A percentile compares a stretch with the other conserved stretches of the same genome.
phyloP scores from a whole-genome alignment of 768 basidiomycete species.

The Collybia sordida region DNA sequence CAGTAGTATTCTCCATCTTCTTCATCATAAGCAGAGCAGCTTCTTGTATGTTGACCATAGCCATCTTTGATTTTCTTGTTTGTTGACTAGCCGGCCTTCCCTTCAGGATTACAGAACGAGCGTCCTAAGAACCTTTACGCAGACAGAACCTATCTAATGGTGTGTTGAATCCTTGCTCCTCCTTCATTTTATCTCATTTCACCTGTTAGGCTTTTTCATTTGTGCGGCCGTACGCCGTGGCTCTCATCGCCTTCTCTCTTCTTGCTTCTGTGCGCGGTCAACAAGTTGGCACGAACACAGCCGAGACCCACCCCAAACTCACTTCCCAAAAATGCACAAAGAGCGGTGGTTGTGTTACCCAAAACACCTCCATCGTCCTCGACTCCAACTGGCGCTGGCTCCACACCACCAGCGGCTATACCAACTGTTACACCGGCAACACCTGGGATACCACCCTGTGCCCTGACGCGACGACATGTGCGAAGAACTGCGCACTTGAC shows the following conservation, averaged over 20 bases:
- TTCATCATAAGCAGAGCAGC: no score
- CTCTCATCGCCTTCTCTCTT: constrained; percentile 38
- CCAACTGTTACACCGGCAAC: constrained; percentile 58
- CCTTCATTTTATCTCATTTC: no score
- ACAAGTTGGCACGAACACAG: constrained; percentile 49
- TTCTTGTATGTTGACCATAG: no score
- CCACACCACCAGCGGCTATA: constrained; percentile 34
- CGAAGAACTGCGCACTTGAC: constrained; percentile 40
- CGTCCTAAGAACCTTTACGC: no score
- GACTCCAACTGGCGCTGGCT: constrained; percentile 62
- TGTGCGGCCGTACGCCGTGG: constrained; percentile 10
- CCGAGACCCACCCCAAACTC: constrained; percentile 27
- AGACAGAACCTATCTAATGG: no score
- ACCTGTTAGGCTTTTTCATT: no score
- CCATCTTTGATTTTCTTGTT: no score
- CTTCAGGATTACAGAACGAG: no score
- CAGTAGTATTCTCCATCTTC: no score
- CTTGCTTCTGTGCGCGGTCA: constrained; percentile 44
- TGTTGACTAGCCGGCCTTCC: no score
- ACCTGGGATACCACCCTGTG: constrained; percentile 53
- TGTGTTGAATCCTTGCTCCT: no score
- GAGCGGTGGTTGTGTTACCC: constrained; percentile 38
- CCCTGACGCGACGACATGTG: constrained; percentile 48
- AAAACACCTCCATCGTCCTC: constrained; percentile 41
- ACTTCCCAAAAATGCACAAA: constrained; percentile 45